Evolutionary conservation across 1,284 basidiomycete species (phyloP), one percentile per base, ranked within the genome.

Genomic region (Kwoniella shivajii): DNA sequence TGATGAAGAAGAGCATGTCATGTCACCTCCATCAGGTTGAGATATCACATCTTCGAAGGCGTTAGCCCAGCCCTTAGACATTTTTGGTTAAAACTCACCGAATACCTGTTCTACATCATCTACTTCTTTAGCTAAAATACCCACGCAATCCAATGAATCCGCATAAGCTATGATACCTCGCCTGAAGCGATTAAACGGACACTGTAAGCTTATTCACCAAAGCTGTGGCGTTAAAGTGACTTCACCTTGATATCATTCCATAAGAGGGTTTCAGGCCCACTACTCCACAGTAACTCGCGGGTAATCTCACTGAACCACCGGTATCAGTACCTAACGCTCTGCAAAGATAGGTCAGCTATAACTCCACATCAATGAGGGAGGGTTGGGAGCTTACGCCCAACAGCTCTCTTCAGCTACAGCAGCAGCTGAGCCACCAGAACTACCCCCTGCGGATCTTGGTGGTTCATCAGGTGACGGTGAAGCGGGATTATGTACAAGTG

Each of bases 181-280:
- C 66, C 92, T 91, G 56, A 16, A 29, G 3, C n/a, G 22, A 30
- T 4, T 24, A 9, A 3, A 0, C n/a, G 18, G 10, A 5, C n/a
- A 9, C 6, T n/a, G 16, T 47, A 11, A 54, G 46, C 34, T 30
- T 14, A 7, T 6, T 14, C 2, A 7, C 34, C 31, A 13, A 22
- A 20, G 14, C 18, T 39, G 5, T 16, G 7, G 26, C 14, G 20
- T 26, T 27, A n/a, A 5, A 37, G 0, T 14, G 11, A 39, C 36
- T 76, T 57, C 46, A 88, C 87, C 93, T 84, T 68, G 89, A 92
- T 37, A 99, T 79, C 44, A 96, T 78, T 0, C 95, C 95, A 67
- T 98, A 98, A 0, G 92, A 94, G 0, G 95, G 95, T 71, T 99
- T 99, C 49, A 98, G 79, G 0, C 94, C 95, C 3, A 89, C 85